A percentile compares a stretch with the other conserved stretches of the same genome.
Conservation (phyloP, 1,284 basidiomycete genomes). For the Caloboletus firmus region DNA sequence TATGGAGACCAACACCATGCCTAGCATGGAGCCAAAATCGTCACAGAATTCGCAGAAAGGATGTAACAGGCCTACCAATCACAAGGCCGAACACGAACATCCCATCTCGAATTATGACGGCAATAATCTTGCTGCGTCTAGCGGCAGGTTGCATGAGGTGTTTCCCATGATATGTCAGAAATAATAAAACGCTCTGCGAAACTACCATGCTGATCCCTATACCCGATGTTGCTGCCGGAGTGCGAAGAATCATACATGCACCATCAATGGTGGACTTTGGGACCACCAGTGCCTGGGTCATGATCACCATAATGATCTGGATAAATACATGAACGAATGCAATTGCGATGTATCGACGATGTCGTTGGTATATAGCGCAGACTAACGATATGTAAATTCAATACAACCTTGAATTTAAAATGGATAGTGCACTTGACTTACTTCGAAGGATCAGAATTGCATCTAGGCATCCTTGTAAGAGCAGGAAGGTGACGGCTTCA, state of each 20-base stretch:
- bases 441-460: constrained; percentile 22
- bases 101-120: constrained; percentile 21
- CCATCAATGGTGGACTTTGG: constrained; percentile 10
- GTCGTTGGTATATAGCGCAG: constrained; percentile 15
- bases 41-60: background rate
- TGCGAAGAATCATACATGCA: constrained; percentile 9
- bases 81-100: constrained; percentile 12
- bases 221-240: background rate
- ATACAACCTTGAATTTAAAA: background rate
- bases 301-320: background rate
- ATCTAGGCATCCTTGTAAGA: constrained; percentile 16
- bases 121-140: constrained; percentile 17
- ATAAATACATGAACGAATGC: constrained; percentile 8
- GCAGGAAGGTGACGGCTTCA: constrained; percentile 6
- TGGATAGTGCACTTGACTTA: constrained; percentile 6
- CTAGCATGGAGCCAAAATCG: constrained; percentile 2
- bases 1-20: background rate
- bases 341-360: background rate
- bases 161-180: constrained; percentile 21
- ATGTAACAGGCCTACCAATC: constrained; percentile 8
- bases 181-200: constrained; percentile 18
- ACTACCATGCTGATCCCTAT: constrained; percentile 8
- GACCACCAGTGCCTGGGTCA: background rate
- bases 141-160: constrained; percentile 4
- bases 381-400: constrained; percentile 9